phyloP scores from a whole-genome alignment of 148 eudicot species.

The Camellia sinensis region DNA sequence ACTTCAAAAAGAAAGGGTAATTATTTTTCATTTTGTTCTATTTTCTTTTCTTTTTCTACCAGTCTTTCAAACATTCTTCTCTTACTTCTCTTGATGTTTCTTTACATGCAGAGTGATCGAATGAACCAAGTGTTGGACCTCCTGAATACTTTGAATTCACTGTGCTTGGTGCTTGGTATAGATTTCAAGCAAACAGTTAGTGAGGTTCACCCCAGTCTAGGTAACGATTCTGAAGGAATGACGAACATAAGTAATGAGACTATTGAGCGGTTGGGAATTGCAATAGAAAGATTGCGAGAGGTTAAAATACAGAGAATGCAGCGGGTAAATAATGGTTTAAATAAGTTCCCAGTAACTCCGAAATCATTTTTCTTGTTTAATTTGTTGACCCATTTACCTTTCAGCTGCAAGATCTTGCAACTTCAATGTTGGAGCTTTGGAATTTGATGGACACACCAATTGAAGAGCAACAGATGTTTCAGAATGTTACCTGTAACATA shows the following conservation, averaged over 20 bases:
- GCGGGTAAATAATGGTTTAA: conserved; percentile 27
- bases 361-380: conserved; percentile 8
- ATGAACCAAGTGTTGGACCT: conserved; percentile 41
- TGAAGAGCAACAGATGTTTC: conserved; percentile 58
- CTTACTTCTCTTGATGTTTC: not conserved
- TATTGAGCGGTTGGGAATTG: conserved; percentile 35
- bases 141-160: conserved; percentile 41
- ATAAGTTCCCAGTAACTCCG: conserved; percentile 2
- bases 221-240: conserved; percentile 32
- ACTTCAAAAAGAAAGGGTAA: conserved; percentile 83
- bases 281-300: conserved; percentile 42
- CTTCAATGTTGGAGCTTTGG: conserved; percentile 65
- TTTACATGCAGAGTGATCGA: conserved; percentile 48
- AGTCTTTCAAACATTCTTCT: not conserved
- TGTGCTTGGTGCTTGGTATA: conserved; percentile 55
- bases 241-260: conserved; percentile 42
- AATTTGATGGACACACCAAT: conserved; percentile 66
- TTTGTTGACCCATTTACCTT: not conserved
- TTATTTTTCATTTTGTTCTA: not conserved
- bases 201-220: conserved; percentile 54
- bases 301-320: conserved; percentile 60
- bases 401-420: conserved; percentile 64
- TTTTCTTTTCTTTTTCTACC: not conserved
- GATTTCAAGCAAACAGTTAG: conserved; percentile 45
- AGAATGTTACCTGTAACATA: conserved; percentile 53